Evolutionary conservation across 371 early-diverging fungal species (phyloP).

Genomic region (Encephalitozoon intestinalis): DNA sequence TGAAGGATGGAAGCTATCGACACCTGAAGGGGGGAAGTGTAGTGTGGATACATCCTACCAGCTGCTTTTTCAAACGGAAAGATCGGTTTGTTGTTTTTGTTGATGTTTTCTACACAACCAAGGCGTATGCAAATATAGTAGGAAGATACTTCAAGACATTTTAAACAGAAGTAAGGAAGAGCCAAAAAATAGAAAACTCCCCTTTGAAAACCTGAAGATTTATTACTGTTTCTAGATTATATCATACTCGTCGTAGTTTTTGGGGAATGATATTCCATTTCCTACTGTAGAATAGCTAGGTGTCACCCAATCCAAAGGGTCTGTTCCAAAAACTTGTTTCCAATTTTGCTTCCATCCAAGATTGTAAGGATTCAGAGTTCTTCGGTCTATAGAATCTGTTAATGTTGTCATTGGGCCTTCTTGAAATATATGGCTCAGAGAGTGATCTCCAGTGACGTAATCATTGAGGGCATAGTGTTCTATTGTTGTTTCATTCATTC

Average conservation of each 20-base stretch:
- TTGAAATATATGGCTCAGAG: slow-evolving; percentile 62
- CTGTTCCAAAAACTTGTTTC: slow-evolving; percentile 67
- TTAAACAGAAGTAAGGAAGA: background rate
- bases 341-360: slow-evolving; percentile 71
- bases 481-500: slow-evolving; percentile 81
- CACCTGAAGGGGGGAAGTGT: background rate
- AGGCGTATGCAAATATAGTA: slow-evolving; percentile 50
- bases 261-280: slow-evolving; percentile 55
- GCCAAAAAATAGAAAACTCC: background rate
- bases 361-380: slow-evolving; percentile 75
- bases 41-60: slow-evolving; percentile 52
- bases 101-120: slow-evolving; percentile 44
- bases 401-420: slow-evolving; percentile 69
- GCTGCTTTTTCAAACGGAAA: slow-evolving; percentile 46
- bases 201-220: background rate
- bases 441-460: slow-evolving; percentile 39
- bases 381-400: slow-evolving; percentile 63
- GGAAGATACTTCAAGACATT: slow-evolving; percentile 24
- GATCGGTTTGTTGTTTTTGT: slow-evolving; percentile 50
- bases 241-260: slow-evolving; percentile 29
- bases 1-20: slow-evolving; percentile 48
- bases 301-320: slow-evolving; percentile 63
- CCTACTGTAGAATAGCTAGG: slow-evolving; percentile 57
- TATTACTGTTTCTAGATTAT: background rate
- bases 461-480: slow-evolving; percentile 63